Conservation (phyloP, 768 basidiomycete species). For the Naganishia vishniacii region DNA sequence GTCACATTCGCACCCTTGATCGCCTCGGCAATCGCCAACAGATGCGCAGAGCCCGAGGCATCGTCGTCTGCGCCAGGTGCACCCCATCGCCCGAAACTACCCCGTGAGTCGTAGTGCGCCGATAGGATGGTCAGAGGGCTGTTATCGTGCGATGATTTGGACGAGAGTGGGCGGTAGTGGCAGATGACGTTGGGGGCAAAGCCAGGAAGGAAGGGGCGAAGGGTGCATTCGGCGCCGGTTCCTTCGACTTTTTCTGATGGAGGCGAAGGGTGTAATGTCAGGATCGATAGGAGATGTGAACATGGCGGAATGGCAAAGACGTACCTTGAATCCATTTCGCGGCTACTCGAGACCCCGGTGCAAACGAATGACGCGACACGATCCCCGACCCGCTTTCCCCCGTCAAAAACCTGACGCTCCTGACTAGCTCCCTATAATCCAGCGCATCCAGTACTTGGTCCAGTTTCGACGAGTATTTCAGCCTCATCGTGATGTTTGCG, state of each 20-base stretch:
- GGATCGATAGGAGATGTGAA: not conserved
- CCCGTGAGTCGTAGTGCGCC: constrained; percentile 86
- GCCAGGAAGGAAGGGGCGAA: constrained; percentile 62
- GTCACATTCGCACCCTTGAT: constrained; percentile 63
- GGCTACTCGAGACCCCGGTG: constrained; percentile 60
- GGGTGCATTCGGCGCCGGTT: constrained; percentile 67
- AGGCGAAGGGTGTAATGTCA: not conserved
- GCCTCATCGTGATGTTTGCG: constrained; percentile 55
- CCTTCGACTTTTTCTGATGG: constrained; percentile 57
- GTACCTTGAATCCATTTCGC: constrained; percentile 68
- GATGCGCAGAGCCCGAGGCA: constrained; percentile 61
- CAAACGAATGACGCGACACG: constrained; percentile 75
- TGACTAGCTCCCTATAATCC: constrained; percentile 60
- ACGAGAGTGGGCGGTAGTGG: constrained; percentile 56
- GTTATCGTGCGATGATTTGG: constrained; percentile 53
- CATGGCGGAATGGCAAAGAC: constrained; percentile 29
- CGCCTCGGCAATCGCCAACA: constrained; percentile 74
- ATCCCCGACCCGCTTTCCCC: constrained; percentile 73
- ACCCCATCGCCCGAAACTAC: constrained; percentile 71
- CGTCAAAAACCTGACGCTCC: constrained; percentile 74
- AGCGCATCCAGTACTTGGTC: constrained; percentile 64
- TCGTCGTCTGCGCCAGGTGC: constrained; percentile 66
- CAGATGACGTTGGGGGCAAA: constrained; percentile 86
- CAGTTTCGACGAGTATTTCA: constrained; percentile 66
- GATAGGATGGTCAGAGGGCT: constrained; percentile 67